Base-by-base conservation (phyloP, 192 early-diverging fungal genomes). In the Allomyces arbusculus region DNA sequence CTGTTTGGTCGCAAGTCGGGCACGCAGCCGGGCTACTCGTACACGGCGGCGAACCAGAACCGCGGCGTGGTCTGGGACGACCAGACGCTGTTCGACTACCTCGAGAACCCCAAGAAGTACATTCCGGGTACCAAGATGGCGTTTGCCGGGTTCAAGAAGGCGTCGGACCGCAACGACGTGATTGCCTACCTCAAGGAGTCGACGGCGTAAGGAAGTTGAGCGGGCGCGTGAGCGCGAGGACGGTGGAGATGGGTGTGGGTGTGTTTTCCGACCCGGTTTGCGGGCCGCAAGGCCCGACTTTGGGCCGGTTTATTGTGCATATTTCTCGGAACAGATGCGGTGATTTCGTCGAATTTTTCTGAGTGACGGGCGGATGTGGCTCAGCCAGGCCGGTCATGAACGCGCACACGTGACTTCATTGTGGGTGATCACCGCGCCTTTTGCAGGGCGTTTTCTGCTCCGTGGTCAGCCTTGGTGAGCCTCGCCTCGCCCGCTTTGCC, bases 51-150 rank as follows among this genome's bases (percentile, higher is more conserved):
- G 70, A 97, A 95, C 87, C 73, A 81, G 72, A 86, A 87, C 65
- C 87, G 86, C 77, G 82, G 83, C 63, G 86, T 95, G 61, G 68
- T 64, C n/a, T 97, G 95, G 95, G 63, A 67, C 63, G 91, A 95
- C 69, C 77, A 97, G 65, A 87, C 91, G 65, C 84, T 97, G 71
- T 97, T 95, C 76, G 82, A 87, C 26, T 95, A 97, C 84, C 85
- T 90, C 61, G 91, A 94, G 86, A 95, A 97, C 86, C 95, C 95
- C 70, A 97, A 96, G 85, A 97, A 94, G 89, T 90, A 87, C 75
- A 90, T 90, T 68, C 87, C 85, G 40, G 87, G 88, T 63, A 97
- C 95, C 69, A 94, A 93, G 88, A 97, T 97, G 95, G 92, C 93
- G 66, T 97, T 97, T 76, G 89, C 89, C 67, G 90, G 89, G 28